Conservation (phyloP, 1,284 basidiomycete genomes). For the Schizopora paradoxa region DNA sequence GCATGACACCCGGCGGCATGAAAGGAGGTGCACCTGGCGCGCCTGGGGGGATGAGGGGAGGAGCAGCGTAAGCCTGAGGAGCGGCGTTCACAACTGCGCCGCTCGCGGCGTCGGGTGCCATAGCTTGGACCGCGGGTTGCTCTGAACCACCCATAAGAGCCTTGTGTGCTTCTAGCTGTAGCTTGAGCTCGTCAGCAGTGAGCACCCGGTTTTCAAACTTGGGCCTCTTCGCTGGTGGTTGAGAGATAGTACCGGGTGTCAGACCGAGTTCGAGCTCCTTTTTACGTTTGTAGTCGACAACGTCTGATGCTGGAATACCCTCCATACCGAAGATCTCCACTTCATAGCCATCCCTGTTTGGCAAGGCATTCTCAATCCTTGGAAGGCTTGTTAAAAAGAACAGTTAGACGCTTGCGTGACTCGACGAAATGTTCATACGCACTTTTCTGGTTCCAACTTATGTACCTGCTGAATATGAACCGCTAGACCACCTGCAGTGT, state of each 20-base stretch:
- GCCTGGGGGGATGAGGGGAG: conserved; percentile 37
- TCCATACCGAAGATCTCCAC: conserved; percentile 99
- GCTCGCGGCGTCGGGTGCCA: conserved; percentile 32
- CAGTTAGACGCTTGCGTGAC: conserved; percentile 1
- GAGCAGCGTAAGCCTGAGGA: conserved; percentile 57
- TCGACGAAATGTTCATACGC: conserved; percentile 28
- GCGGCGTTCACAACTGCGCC: conserved; percentile 65
- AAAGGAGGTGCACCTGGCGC: conserved; percentile 35
- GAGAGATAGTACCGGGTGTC: conserved; percentile 71
- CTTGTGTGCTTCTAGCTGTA: conserved; percentile 86
- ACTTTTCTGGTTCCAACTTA: conserved; percentile 97
- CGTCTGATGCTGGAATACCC: conserved; percentile 90
- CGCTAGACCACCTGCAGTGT: conserved; percentile 96
- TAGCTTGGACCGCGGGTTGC: conserved; percentile 32
- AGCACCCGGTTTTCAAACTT: conserved; percentile 80
- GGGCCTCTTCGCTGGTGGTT: conserved; percentile 74
- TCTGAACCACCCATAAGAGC: conserved; percentile 78
- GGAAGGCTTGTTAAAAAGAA: conserved; percentile 42
- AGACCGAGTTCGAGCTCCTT: conserved; percentile 91
- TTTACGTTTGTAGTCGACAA: conserved; percentile 90
- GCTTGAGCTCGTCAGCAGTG: conserved; percentile 77
- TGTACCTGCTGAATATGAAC: conserved; percentile 99
- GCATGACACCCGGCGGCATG: conserved; percentile 33
- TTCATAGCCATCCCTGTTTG: conserved; percentile 95
- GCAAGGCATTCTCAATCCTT: conserved; percentile 93